Evolutionary conservation across 176 grass and related monocot species (phyloP).

Genomic region (Aegilops sharonensis): DNA sequence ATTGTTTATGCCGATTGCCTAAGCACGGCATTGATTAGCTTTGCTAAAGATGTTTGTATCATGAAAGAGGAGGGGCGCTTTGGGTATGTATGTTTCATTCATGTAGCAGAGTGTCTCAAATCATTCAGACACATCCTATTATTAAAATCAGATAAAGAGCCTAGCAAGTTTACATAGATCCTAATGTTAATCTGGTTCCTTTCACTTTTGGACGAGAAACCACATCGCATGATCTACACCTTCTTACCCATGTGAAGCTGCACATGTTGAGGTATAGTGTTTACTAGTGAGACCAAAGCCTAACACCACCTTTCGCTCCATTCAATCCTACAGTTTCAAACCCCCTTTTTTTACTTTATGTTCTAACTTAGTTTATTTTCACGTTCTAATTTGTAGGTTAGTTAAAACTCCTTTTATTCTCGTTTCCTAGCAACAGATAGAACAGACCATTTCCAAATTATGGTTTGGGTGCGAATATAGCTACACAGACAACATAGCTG

Average conservation of each 20-base stretch:
- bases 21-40: not conserved
- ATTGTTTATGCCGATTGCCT: not conserved
- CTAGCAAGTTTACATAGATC: not conserved
- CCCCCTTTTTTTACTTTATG: too few relatives aligned
- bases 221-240: not conserved
- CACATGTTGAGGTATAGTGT: not conserved
- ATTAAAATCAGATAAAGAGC: slow-evolving; percentile 29
- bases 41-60: slow-evolving; percentile 36
- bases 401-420: too few relatives aligned
- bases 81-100: not conserved
- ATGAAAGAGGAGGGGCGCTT: slow-evolving; percentile 15
- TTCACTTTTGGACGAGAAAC: not conserved
- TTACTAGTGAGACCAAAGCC: too few relatives aligned
- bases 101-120: slow-evolving; percentile 17
- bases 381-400: too few relatives aligned
- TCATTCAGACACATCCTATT: slow-evolving; percentile 31
- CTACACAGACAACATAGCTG: too few relatives aligned
- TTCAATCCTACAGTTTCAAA: too few relatives aligned
- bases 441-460: too few relatives aligned
- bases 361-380: too few relatives aligned
- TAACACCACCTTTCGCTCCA: too few relatives aligned
- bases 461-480: too few relatives aligned
- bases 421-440: too few relatives aligned
- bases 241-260: not conserved
- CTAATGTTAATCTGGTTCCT: not conserved